phyloP scores from a whole-genome alignment of 2,329 filamentous ascomycete species.

The Hypoxylon sp. region DNA sequence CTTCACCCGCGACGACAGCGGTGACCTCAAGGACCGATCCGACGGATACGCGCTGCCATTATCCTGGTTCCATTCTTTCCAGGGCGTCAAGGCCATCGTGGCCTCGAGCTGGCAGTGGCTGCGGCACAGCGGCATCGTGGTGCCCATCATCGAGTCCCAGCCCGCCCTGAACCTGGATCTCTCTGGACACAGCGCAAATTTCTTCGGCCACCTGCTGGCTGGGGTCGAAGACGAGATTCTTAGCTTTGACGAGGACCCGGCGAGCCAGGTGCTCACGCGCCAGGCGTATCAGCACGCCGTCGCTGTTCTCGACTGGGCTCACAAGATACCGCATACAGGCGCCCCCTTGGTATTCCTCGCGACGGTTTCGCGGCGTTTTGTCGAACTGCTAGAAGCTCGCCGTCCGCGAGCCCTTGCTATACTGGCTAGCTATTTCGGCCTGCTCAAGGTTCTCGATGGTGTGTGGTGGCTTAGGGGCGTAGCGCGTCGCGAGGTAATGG shows the following conservation, averaged over 20 bases:
- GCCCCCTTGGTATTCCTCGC: slow-evolving; percentile 70
- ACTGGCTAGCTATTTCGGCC: slow-evolving; percentile 71
- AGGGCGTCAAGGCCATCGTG: slow-evolving; percentile 71
- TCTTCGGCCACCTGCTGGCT: slow-evolving; percentile 68
- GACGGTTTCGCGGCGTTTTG: slow-evolving; percentile 67
- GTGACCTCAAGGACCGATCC: slow-evolving; percentile 50
- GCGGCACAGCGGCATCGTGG: slow-evolving; percentile 62
- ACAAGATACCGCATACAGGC: slow-evolving; percentile 65
- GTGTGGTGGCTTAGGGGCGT: slow-evolving; percentile 77
- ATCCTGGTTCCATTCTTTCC: slow-evolving; percentile 72
- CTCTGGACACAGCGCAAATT: slow-evolving; percentile 60
- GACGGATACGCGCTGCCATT: slow-evolving; percentile 64
- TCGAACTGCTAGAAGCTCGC: slow-evolving; percentile 65
- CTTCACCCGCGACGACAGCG: slow-evolving; percentile 64
- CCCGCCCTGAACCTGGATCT: slow-evolving; percentile 68
- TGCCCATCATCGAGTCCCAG: slow-evolving; percentile 70
- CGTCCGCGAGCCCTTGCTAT: slow-evolving; percentile 69
- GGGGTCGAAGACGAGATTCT: slow-evolving; percentile 64
- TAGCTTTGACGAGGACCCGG: slow-evolving; percentile 37
- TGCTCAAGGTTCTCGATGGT: slow-evolving; percentile 67
- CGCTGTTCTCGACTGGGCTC: slow-evolving; percentile 72
- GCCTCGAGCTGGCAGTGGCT: slow-evolving; percentile 71
- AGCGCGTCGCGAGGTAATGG: slow-evolving; percentile 69
- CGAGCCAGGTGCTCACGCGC: slow-evolving; percentile 47
- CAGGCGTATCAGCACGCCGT: slow-evolving; percentile 70